Evolutionary conservation across 1,284 basidiomycete species (phyloP), one percentile per base, ranked within the genome.

Genomic region (Exobasidium cylindrosporum): DNA sequence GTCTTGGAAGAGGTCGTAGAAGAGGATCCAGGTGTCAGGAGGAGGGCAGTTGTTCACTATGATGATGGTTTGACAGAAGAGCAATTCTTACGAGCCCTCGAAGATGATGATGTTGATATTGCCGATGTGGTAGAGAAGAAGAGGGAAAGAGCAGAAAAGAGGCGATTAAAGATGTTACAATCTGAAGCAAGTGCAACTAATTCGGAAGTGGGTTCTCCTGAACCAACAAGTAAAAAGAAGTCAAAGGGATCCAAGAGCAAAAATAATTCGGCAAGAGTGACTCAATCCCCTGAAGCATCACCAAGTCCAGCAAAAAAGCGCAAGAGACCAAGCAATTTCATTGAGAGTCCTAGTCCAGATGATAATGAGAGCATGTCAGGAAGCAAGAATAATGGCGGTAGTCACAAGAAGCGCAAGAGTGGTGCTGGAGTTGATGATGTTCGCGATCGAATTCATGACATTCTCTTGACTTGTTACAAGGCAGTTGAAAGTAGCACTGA

Each of bases 41-140:
- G 91, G 77, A 85, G 95, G 62, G 87, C 87, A 62, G 85, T 89
- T 31, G 92, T 98, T 60, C 89, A 88, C 77, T 98, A 98, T 80
- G 94, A 91, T 67, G 95, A 97, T 78, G 94, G 93, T 21, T 84
- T 97, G 57, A 89, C 88, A 58, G 94, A 97, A 74, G 93, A 97
- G 77, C 89, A 95, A 72, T 97, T 78, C 67, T 56, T 80, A 50
- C 69, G 76, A n/a, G 91, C 92, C 35, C 82, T 96, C 58, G 90
- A 92, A 76, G 90, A 92, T 43, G 90, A 90, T 44, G 90, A 92
- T 58, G 83, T 83, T 45, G 92, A 95, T 77, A 81, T 93, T 49
- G 65, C 67, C 53, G 76, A 80, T 21, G 75, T 81, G 31, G 79
- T 79, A 11, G 79, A 79, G 64, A 70, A 72, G 61, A 81, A 81